Base-by-base conservation (phyloP, 1,139 yeast genomes). In the Geotrichum phurueaensis region DNA sequence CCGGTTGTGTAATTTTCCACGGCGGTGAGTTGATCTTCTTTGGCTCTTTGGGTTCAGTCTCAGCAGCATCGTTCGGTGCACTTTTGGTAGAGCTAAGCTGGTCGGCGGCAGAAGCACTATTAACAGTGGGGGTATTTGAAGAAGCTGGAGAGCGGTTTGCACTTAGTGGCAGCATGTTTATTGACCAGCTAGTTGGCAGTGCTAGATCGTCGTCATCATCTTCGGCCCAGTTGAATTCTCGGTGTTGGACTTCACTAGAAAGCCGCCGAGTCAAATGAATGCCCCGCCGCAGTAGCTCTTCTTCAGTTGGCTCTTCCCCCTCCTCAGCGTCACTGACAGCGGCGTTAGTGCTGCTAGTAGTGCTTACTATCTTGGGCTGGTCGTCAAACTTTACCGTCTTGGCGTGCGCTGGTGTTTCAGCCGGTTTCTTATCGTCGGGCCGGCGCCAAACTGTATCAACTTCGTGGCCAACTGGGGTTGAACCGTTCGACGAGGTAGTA, bases 191-290 rank as follows among this genome's bases (percentile, higher is more conserved):
- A n/a, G 43, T 36, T 36, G 65, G 58, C 66, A 72, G 54, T 66
- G 66, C 71, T 66, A 65, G 53, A 36, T 66, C 73, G 47, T 73
- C 77, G 55, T 75, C 79, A 60, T 76, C 79, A 59, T 76, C 79
- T 39, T 76, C 79, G 54, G 73, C 79, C 79, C 79, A 76, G 64
- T 73, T 73, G 63, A 73, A 69, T 51, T 71, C 66, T 18, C 73
- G 62, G 45, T 66, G 62, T 0, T 68, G 59, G 13, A 56, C 63
- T 45, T 65, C 69, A 12, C 69, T 66, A 15, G 71, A 68, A 47
- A 72, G 67, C 13, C 77, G 64, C 45, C 73, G 74, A 1, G 77
- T 68, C 29, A 75, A 65, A 49, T 69, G 71, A 48, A 75, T 75
- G 3, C 78, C 78, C 56, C 65, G 67, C 59, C 70, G 72, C 55